A percentile compares a stretch with the other conserved stretches of the same genome.
These are phyloP conservation scores for Quercus agrifolia DNA, from an alignment of 306 rosid species.

Conservation along the genomic window DNA sequence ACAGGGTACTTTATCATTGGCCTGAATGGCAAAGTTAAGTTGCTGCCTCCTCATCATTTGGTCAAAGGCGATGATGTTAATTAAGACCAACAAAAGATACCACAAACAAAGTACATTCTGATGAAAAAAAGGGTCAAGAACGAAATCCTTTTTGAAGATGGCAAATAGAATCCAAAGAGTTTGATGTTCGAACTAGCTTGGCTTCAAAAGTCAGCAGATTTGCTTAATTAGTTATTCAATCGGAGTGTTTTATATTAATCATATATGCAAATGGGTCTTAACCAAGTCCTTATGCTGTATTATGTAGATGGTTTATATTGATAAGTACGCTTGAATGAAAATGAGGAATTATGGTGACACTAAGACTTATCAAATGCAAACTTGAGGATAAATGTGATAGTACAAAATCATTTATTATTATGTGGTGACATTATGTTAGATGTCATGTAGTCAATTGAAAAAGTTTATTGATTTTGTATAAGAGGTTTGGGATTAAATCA, in stretches of 20 bases:
- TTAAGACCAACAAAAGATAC: not conserved
- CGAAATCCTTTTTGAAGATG: constrained; percentile 17
- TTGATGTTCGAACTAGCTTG: not conserved
- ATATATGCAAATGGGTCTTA: not conserved
- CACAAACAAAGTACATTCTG: not conserved
- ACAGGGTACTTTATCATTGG: not conserved
- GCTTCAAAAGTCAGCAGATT: constrained; percentile 5
- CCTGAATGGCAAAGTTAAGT: not conserved
- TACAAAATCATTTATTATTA: no score
- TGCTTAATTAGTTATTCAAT: not conserved
- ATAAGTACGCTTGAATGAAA: not conserved
- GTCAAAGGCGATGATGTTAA: not conserved
- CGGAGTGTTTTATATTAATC: not conserved
- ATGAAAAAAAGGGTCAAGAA: not conserved
- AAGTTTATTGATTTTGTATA: no score
- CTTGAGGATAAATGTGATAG: not conserved
- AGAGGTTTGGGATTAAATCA: no score
- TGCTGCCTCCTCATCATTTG: constrained; percentile 1
- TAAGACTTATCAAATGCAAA: not conserved
- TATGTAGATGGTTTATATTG: no score
- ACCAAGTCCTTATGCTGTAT: constrained; percentile 13
- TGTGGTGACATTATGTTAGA: no score
- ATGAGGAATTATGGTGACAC: not conserved
- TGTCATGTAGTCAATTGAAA: no score
- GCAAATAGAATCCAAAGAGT: constrained; percentile 6